These are phyloP conservation scores for Francoa sonchifolia DNA, from an alignment of 441 rosid species.

Conservation along the genomic window DNA sequence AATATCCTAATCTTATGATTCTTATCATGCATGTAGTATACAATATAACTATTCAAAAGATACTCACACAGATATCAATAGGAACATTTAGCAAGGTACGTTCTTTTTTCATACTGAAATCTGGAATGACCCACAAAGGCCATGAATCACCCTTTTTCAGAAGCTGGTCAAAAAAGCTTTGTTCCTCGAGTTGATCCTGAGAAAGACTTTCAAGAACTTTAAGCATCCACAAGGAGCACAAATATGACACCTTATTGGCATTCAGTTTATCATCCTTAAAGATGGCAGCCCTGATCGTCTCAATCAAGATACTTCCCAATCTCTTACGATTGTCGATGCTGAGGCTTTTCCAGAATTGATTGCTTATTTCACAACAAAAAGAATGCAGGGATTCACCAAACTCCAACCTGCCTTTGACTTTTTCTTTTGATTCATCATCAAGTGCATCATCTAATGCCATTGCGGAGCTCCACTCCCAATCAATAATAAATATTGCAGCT, in stretches of 20 bases:
- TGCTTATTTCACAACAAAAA: constrained; percentile 32
- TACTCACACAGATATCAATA: constrained; percentile 28
- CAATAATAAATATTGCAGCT: constrained; percentile 49
- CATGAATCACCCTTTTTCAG: constrained; percentile 49
- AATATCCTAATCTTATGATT: not conserved
- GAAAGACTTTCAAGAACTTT: constrained; percentile 53
- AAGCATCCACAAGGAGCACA: constrained; percentile 58
- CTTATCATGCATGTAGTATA: too few relatives aligned
- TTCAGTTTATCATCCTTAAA: constrained; percentile 37
- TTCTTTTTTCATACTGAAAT: constrained; percentile 20
- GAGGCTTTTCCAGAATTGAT: constrained; percentile 43
- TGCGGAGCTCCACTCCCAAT: constrained; percentile 53
- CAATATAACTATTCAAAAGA: too few relatives aligned
- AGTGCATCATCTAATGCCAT: constrained; percentile 19
- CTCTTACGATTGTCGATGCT: constrained; percentile 29
- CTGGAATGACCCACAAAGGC: constrained; percentile 67
- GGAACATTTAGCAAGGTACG: constrained; percentile 16
- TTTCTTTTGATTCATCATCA: constrained; percentile 27
- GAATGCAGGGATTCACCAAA: constrained; percentile 30
- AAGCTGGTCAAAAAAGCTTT: constrained; percentile 51
- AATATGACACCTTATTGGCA: constrained; percentile 27
- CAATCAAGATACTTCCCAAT: constrained; percentile 39
- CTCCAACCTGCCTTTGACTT: constrained; percentile 23
- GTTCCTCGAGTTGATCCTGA: constrained; percentile 45
- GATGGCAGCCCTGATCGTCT: constrained; percentile 41